Evolutionary conservation across 2,329 filamentous ascomycete species (phyloP), one percentile per base, ranked within the genome.

Genomic region (Trichophyton mentagrophytes): DNA sequence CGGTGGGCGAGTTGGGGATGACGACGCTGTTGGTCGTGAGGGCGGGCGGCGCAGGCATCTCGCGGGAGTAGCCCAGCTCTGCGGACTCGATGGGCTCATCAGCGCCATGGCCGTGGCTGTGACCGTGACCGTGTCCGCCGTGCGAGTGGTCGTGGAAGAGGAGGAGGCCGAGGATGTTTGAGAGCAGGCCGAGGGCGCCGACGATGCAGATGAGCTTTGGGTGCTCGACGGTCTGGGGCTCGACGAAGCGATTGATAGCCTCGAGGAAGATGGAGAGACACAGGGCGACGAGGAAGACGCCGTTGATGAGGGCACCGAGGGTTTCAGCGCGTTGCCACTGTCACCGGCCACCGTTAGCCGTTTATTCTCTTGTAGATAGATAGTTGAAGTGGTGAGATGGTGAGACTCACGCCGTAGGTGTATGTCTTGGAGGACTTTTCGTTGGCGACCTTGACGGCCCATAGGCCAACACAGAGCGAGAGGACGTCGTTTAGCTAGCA

Each of bases 291-390:
- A 99, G 81, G 78, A 99, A 99, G 53, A 97, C 92, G 66, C 93
- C 93, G 69, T 99, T 99, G 76, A 97, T 89, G 68, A 97, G 86
- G 56, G 93, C 93, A 69, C 93, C 93, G 4, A 99, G 81, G 9
- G 95, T 97, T 79, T 99, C 93, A 40, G 93, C 93, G 67, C 93
- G 89, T 79, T 97, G 87, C 89, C 91, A 99, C 88, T 92, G 67
- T 55, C 42, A 7, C 13, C 6, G 6, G 13, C 11, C 7, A 6
- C 44, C 22, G 27, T 74, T 66, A 72, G 67, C 64, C 17, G 25
- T 17, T 61, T 11, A 11, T 38, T 13, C 15, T 6, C 25, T 4
- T 25, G 59, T 66, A 66, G 36, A 25, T 47, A 20, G 36, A 47
- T 47, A 20, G 33, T 42, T n/a, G 42, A 17, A 56, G 20, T 59